These are phyloP conservation scores for Carex myosuroides DNA, from an alignment of 176 grass and related monocot genomes.

Conservation along the genomic window DNA sequence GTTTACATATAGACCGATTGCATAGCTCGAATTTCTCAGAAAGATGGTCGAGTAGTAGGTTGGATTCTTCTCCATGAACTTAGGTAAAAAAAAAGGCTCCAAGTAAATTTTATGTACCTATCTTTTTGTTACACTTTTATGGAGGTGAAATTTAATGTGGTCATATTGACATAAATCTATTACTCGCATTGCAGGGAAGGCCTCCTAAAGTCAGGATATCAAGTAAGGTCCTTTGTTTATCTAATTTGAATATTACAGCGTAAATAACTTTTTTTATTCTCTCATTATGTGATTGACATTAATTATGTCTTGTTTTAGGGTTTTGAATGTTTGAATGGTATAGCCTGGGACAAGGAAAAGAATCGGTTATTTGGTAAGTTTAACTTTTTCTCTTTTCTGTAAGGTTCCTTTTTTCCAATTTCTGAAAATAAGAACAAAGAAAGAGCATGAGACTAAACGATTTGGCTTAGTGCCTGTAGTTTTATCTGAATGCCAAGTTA, in stretches of 20 bases:
- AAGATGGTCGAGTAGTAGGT: constrained; percentile 60
- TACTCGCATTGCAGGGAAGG: constrained; percentile 30
- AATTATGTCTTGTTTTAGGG: constrained; percentile 33
- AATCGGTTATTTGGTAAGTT: constrained; percentile 71
- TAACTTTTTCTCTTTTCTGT: background rate
- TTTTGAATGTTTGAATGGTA: constrained; percentile 83
- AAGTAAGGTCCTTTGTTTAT: constrained; percentile 16
- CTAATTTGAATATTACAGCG: background rate
- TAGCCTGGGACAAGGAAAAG: constrained; percentile 80
- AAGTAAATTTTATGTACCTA: background rate
- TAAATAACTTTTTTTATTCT: background rate
- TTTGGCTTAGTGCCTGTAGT: background rate
- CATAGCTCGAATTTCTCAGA: constrained; percentile 78
- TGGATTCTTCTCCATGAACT: constrained; percentile 90
- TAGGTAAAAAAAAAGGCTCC: constrained; percentile 27
- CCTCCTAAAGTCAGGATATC: constrained; percentile 37
- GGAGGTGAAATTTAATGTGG: background rate
- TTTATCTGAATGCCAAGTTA: background rate
- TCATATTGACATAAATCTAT: background rate
- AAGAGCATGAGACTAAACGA: background rate
- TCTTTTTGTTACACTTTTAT: background rate
- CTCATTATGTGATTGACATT: background rate
- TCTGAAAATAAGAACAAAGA: background rate
- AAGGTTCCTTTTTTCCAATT: background rate
- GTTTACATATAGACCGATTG: constrained; percentile 82